phyloP scores from a whole-genome alignment of 139 green algal species.

The Marvania coccoides region DNA sequence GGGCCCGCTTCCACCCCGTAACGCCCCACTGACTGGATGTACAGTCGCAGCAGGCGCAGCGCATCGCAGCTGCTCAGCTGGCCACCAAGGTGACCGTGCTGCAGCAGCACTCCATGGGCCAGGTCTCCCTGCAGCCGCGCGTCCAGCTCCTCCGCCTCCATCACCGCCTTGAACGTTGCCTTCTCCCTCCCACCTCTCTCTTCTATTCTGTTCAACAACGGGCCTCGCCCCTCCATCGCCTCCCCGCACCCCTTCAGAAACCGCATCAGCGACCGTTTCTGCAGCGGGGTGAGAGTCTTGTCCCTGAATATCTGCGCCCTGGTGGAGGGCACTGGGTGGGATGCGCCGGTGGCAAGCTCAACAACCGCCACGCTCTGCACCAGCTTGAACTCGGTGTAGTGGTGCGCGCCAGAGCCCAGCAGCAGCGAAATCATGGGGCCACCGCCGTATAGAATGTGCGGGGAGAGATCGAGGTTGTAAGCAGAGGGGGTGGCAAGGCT shows the following conservation, averaged over 20 bases:
- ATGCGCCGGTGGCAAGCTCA: not conserved
- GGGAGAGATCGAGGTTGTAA: not conserved
- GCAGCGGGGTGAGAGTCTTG: constrained; percentile 35
- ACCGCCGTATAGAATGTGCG: constrained; percentile 60
- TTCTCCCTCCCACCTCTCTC: constrained; percentile 12
- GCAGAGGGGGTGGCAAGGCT: too few species aligned
- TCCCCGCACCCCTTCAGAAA: constrained; percentile 49
- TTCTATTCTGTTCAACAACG: not conserved
- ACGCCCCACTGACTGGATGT: constrained; percentile 35
- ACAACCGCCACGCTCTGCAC: constrained; percentile 26
- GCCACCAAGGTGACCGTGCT: constrained; percentile 8
- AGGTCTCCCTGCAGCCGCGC: constrained; percentile 43
- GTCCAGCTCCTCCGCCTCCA: constrained; percentile 33
- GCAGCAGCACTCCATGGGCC: constrained; percentile 56
- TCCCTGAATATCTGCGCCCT: constrained; percentile 75
- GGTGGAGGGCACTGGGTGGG: constrained; percentile 49
- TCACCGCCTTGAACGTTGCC: constrained; percentile 13
- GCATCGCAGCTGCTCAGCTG: constrained; percentile 5
- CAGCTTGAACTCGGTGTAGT: constrained; percentile 87
- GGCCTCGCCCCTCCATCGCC: not conserved
- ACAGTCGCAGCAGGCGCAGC: constrained; percentile 32
- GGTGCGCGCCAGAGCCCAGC: constrained; percentile 53
- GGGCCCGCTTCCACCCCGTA: constrained; percentile 24
- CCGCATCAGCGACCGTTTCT: constrained; percentile 73
- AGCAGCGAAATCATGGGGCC: constrained; percentile 68